phyloP scores from a whole-genome alignment of 1,284 basidiomycete species.

The Coniferiporia sulphurascens region DNA sequence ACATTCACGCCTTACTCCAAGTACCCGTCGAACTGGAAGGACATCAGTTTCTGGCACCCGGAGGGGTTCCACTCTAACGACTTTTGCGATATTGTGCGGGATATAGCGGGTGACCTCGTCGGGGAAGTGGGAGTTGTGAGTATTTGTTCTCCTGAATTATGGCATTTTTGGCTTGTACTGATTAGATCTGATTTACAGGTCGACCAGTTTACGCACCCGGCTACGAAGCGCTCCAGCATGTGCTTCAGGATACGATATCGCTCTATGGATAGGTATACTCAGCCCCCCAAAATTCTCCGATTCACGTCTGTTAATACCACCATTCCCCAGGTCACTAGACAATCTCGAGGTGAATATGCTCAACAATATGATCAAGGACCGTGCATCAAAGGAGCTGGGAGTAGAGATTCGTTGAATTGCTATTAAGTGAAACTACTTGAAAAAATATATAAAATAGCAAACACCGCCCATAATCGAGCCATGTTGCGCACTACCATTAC shows the following conservation, averaged over 20 bases:
- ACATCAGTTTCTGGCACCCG: constrained; percentile 89
- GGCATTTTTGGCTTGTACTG: not conserved
- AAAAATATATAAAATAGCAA: not conserved
- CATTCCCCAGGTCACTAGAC: constrained; percentile 63
- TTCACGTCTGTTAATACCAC: constrained; percentile 13
- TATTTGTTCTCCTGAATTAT: constrained; percentile 10
- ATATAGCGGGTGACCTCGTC: constrained; percentile 86
- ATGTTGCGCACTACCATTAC: not conserved
- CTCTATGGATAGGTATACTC: constrained; percentile 86
- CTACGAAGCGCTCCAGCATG: constrained; percentile 73
- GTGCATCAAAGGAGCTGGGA: constrained; percentile 55
- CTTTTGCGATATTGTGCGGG: constrained; percentile 92
- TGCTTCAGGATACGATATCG: constrained; percentile 94
- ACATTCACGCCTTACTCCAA: constrained; percentile 87
- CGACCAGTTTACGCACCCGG: constrained; percentile 90
- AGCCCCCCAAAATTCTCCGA: not conserved
- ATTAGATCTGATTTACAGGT: constrained; percentile 48
- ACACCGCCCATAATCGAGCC: not conserved
- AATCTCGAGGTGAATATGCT: constrained; percentile 87
- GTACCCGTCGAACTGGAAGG: constrained; percentile 86
- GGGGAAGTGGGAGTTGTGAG: constrained; percentile 85
- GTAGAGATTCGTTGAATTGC: constrained; percentile 70
- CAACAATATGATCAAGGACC: constrained; percentile 54
- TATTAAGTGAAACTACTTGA: constrained; percentile 23
- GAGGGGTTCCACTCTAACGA: constrained; percentile 86